Percentiles rank a stretch among this genome's conserved stretches.
phyloP scores from a whole-genome alignment of 2,329 filamentous ascomycete genomes.

The Cercospora nicotianae region DNA sequence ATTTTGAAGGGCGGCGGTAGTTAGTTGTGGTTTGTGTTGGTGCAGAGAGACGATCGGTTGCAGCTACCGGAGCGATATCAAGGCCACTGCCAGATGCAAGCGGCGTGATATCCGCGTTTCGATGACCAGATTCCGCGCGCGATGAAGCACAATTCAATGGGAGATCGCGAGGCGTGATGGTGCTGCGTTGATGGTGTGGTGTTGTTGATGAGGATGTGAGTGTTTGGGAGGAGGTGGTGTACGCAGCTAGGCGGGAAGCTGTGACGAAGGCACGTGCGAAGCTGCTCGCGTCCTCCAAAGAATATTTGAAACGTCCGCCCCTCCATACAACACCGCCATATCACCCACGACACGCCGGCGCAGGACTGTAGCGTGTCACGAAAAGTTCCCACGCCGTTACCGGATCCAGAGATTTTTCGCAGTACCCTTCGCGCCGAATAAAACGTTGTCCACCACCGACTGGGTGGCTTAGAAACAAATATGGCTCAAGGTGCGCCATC shows the following conservation, averaged over 20 bases:
- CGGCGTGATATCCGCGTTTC: not conserved
- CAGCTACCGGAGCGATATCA: not conserved
- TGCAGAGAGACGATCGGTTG: not conserved
- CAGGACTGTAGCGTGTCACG: not conserved
- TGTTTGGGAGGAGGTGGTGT: not conserved
- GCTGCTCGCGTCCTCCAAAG: not conserved
- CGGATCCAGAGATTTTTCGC: not conserved
- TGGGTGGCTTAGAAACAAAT: constrained; percentile 15
- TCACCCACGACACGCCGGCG: not conserved
- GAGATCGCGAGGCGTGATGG: not conserved
- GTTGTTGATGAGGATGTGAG: not conserved
- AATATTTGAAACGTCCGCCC: not conserved
- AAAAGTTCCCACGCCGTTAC: not conserved
- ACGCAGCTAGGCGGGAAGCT: not conserved
- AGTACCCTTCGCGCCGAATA: not conserved
- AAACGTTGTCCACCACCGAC: not conserved
- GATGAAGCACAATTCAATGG: not conserved
- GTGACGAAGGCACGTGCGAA: not conserved
- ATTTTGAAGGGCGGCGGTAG: constrained; percentile 48
- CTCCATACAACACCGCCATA: not conserved
- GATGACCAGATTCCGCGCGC: not conserved
- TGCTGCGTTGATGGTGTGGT: not conserved
- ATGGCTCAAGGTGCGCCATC: constrained; percentile 46
- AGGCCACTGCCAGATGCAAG: not conserved
- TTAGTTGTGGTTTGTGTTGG: not conserved